Evolutionary conservation across 2,329 filamentous ascomycete genomes (phyloP).

Genomic region (Hymenoscyphus albidus): DNA sequence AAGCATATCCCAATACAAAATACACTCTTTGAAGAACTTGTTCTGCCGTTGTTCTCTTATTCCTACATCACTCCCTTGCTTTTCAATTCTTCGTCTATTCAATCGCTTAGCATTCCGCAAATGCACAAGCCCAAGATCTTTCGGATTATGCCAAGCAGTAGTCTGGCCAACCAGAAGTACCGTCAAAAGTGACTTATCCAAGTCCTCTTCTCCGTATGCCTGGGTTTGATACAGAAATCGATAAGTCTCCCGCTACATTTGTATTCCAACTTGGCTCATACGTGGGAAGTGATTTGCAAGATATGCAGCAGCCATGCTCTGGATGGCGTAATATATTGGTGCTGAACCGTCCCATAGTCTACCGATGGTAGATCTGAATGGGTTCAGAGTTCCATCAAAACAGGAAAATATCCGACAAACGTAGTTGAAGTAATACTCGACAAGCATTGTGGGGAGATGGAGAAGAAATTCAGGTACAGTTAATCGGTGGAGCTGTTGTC

Average conservation of each 20-base stretch:
- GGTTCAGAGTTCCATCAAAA: conserved; percentile 59
- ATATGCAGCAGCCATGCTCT: conserved; percentile 61
- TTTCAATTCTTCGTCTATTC: conserved; percentile 24
- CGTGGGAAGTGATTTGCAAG: conserved; percentile 54
- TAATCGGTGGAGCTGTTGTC: conserved; percentile 28
- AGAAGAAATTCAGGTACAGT: conserved; percentile 29
- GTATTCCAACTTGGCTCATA: conserved; percentile 47
- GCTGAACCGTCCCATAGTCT: conserved; percentile 55
- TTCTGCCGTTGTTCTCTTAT: conserved; percentile 26
- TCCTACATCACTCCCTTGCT: conserved; percentile 18
- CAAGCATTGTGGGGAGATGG: conserved; percentile 47
- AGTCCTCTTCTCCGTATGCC: conserved; percentile 48
- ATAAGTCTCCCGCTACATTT: conserved; percentile 43
- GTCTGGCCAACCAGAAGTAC: conserved; percentile 56
- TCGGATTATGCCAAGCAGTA: conserved; percentile 56
- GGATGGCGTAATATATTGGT: conserved; percentile 57
- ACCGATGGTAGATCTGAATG: conserved; percentile 55
- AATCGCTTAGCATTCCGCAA: conserved; percentile 31
- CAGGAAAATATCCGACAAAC: conserved; percentile 60
- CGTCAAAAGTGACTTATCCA: conserved; percentile 54
- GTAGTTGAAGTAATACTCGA: conserved; percentile 62
- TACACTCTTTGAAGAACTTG: conserved; percentile 33
- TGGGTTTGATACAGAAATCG: conserved; percentile 42
- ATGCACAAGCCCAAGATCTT: conserved; percentile 44
- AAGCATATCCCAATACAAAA: conserved; percentile 34